Evolutionary conservation across 139 green algal genomes (phyloP).

Genomic region (Microglena sp.): DNA sequence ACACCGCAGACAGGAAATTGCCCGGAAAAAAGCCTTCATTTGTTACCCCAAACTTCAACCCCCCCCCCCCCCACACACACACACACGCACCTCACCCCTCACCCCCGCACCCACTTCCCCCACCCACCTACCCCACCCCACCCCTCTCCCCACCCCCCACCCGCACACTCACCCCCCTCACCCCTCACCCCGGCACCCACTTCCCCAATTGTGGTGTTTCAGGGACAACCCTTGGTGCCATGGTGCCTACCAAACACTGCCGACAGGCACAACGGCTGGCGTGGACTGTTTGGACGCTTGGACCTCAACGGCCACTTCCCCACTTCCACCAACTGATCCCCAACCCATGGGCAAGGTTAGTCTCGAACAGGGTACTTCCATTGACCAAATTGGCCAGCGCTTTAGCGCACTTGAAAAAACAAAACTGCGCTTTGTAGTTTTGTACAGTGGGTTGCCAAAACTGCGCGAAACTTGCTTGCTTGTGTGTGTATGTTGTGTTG

Average conservation of each 20-base stretch:
- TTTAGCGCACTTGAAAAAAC: background rate
- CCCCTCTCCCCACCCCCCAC: no score
- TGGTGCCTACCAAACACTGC: slow-evolving; percentile 96
- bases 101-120: no score
- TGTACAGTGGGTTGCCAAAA: background rate
- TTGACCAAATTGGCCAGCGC: background rate
- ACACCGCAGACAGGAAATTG: no score
- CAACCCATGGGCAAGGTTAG: slow-evolving; percentile 95
- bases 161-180: no score
- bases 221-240: slow-evolving; percentile 80
- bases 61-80: no score
- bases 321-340: slow-evolving; percentile 93
- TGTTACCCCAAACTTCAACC: no score
- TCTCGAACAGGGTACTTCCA: background rate
- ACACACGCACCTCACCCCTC: no score
- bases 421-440: background rate
- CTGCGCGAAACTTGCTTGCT: background rate
- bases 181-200: no score
- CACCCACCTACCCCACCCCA: no score
- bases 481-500: slow-evolving; percentile 4
- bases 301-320: slow-evolving; percentile 93
- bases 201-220: no score
- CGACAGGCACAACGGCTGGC: slow-evolving; percentile 90
- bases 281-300: slow-evolving; percentile 88
- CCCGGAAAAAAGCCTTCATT: no score